A percentile compares a stretch with the other conserved stretches of the same genome.
phyloP scores from a whole-genome alignment of 1,139 yeast species.

The Geotrichum citri-aurantii region DNA sequence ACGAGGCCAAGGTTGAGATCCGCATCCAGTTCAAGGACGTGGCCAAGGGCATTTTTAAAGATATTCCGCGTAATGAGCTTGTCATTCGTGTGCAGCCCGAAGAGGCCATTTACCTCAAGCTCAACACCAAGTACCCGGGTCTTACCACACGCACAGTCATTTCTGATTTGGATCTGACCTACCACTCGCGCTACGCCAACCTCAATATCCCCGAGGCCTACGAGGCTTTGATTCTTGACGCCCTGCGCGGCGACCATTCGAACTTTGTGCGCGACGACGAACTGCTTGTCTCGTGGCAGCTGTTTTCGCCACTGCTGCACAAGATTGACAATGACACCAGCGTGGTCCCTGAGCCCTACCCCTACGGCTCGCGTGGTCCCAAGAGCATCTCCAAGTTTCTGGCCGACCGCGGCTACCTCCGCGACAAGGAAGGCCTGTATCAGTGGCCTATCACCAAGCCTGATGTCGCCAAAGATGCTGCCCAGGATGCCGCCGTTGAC shows the following conservation, averaged over 20 bases:
- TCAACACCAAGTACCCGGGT: constrained; percentile 93
- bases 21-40: constrained; percentile 88
- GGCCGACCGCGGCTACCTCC: constrained; percentile 61
- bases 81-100: constrained; percentile 92
- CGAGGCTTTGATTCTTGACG: constrained; percentile 90
- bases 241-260: constrained; percentile 86
- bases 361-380: constrained; percentile 95
- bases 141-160: constrained; percentile 72
- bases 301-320: constrained; percentile 86
- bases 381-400: constrained; percentile 54
- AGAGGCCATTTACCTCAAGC: constrained; percentile 87
- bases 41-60: constrained; percentile 72
- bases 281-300: constrained; percentile 85
- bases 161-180: constrained; percentile 87
- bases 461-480: constrained; percentile 17
- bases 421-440: constrained; percentile 38
- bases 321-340: constrained; percentile 55
- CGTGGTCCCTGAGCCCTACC: constrained; percentile 56
- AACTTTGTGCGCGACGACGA: constrained; percentile 98
- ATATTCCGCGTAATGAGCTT: constrained; percentile 84
- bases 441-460: constrained; percentile 31
- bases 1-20: constrained; percentile 86
- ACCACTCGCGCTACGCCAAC: constrained; percentile 58
- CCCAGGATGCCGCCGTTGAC: too few species aligned
- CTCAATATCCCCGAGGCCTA: constrained; percentile 92